A percentile compares a stretch with the other conserved stretches of the same genome.
Conservation (phyloP, 306 rosid genomes). For the Cicer pinnatifidum region DNA sequence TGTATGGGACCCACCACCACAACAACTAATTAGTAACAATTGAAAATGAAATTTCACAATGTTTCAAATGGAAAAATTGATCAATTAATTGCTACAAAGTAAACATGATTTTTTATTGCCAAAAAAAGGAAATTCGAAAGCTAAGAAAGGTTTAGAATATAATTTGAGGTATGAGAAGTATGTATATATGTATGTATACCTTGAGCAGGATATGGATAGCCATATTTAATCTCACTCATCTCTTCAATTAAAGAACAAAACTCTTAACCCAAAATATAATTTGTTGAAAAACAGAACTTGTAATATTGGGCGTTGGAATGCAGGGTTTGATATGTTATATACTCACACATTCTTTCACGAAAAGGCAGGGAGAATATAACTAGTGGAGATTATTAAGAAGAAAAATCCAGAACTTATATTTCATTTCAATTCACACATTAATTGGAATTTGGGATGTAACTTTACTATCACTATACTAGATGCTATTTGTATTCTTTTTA, state of each 20-base stretch:
- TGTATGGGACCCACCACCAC: conserved; percentile 23
- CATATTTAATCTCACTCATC: conserved; percentile 73
- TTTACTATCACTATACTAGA: conserved; percentile 35
- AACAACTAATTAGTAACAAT: conserved; percentile 20
- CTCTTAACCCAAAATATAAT: conserved; percentile 21
- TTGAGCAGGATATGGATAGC: conserved; percentile 69
- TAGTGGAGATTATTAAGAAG: conserved; percentile 47
- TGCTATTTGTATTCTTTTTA: conserved; percentile 15
- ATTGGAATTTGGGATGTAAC: conserved; percentile 41
- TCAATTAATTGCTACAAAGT: conserved; percentile 21
- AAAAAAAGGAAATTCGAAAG: conserved; percentile 7
- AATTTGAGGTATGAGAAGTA: conserved; percentile 25
- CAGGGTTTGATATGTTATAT: conserved; percentile 12
- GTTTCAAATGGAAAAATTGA: conserved; percentile 9
- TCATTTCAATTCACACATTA: conserved; percentile 40
- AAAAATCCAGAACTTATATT: conserved; percentile 45
- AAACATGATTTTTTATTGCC: background rate
- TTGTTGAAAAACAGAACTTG: conserved; percentile 37
- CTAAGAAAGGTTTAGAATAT: background rate
- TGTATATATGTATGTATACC: conserved; percentile 48
- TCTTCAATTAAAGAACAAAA: conserved; percentile 34
- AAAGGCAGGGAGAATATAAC: conserved; percentile 44
- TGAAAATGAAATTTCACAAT: background rate
- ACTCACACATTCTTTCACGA: background rate
- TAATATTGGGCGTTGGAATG: conserved; percentile 15